phyloP scores from a whole-genome alignment of 495 filamentous ascomycete species.

The Penicillium alfredii region DNA sequence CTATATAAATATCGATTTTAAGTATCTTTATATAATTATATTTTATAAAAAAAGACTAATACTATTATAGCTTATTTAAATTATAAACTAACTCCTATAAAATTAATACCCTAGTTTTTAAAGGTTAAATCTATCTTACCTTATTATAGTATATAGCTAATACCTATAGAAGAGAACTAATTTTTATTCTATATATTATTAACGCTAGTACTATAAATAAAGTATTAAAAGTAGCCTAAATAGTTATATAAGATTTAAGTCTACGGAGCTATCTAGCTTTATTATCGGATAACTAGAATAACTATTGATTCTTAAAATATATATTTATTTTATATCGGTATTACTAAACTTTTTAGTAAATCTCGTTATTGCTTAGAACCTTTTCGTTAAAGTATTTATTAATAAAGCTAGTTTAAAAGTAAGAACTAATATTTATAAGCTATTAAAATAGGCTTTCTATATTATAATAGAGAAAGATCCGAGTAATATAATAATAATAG shows the following conservation, averaged over 20 bases:
- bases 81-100: conserved; percentile 18
- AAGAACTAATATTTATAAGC: conserved; percentile 9
- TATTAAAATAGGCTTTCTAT: conserved; percentile 3
- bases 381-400: conserved; percentile 35
- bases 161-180: conserved; percentile 8
- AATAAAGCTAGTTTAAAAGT: conserved; percentile 11
- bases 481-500: too few relatives aligned
- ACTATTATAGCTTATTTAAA: conserved; percentile 8
- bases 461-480: too few relatives aligned
- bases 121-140: conserved; percentile 7
- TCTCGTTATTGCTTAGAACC: conserved; percentile 27
- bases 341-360: conserved; percentile 36
- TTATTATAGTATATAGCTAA: conserved; percentile 19
- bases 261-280: conserved; percentile 12
- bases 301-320: conserved; percentile 20
- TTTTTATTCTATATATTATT: conserved; percentile 9
- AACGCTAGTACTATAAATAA: conserved; percentile 6
- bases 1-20: conserved; percentile 12
- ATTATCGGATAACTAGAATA: conserved; percentile 12
- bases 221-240: conserved; percentile 12
- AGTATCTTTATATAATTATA: conserved; percentile 7
- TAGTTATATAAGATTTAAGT: conserved; percentile 4
- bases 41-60: conserved; percentile 12
- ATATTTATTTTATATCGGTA: conserved; percentile 24
- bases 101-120: background rate